phyloP scores from a whole-genome alignment of 1,139 yeast species.

The Nakaseomyces sp. region DNA sequence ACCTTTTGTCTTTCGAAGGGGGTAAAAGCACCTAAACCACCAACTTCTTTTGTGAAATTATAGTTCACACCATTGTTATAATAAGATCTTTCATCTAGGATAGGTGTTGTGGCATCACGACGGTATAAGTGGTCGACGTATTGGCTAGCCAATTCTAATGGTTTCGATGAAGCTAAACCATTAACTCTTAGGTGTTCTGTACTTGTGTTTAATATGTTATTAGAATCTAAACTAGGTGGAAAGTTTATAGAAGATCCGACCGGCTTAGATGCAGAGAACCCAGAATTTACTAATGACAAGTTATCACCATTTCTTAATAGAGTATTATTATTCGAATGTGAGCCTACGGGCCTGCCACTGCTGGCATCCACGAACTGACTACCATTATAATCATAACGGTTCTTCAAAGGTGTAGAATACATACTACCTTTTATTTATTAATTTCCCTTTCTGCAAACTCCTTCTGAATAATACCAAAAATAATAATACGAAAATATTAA shows the following conservation, averaged over 20 bases:
- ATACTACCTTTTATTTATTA: too few relatives aligned
- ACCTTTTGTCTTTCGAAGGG: constrained; percentile 69
- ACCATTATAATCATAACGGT: constrained; percentile 4
- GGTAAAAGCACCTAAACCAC: constrained; percentile 44
- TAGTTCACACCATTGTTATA: constrained; percentile 38
- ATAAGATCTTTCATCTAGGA: constrained; percentile 35
- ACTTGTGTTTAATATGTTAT: constrained; percentile 1
- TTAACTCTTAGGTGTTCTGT: constrained; percentile 25
- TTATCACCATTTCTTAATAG: not conserved
- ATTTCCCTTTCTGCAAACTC: too few relatives aligned
- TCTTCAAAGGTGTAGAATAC: constrained; percentile 9
- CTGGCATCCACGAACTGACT: constrained; percentile 4
- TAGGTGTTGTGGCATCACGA: constrained; percentile 35
- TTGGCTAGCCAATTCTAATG: constrained; percentile 35
- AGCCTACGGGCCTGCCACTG: not conserved
- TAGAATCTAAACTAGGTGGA: constrained; percentile 2
- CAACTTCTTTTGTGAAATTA: constrained; percentile 33
- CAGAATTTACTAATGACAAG: not conserved
- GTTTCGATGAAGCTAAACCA: constrained; percentile 26
- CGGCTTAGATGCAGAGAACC: not conserved
- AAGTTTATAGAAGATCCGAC: not conserved
- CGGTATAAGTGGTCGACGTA: constrained; percentile 34
- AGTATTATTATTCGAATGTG: not conserved
- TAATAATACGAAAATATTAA: too few relatives aligned
- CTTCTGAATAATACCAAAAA: too few relatives aligned